These are phyloP conservation scores for Kwoniella dejecticola DNA, from an alignment of 768 basidiomycete species.

Conservation along the genomic window DNA sequence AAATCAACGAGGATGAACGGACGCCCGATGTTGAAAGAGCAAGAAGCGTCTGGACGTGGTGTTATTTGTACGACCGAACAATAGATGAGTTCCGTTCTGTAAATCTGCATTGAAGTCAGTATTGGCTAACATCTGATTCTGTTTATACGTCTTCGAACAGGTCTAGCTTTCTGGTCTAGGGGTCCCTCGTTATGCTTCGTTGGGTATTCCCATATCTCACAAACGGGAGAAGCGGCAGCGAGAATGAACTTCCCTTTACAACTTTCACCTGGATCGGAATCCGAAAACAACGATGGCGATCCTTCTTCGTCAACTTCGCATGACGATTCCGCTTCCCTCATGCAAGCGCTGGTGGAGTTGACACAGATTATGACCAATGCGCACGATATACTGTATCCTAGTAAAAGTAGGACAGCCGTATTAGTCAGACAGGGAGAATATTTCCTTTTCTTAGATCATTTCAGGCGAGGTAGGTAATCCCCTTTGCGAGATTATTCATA, in stretches of 20 bases:
- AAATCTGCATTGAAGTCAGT: background rate
- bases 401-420: conserved; percentile 35
- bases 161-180: conserved; percentile 53
- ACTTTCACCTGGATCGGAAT: conserved; percentile 29
- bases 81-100: conserved; percentile 30
- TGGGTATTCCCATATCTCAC: conserved; percentile 47
- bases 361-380: conserved; percentile 55
- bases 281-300: conserved; percentile 1
- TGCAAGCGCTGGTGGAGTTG: conserved; percentile 46
- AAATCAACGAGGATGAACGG: conserved; percentile 33
- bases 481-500: background rate
- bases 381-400: conserved; percentile 52
- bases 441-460: conserved; percentile 39
- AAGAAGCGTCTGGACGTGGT: conserved; percentile 50
- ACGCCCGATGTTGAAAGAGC: conserved; percentile 37
- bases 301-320: conserved; percentile 5
- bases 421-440: conserved; percentile 48
- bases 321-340: conserved; percentile 41
- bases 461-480: conserved; percentile 29
- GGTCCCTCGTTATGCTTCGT: conserved; percentile 48
- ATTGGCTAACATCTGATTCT: conserved; percentile 7
- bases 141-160: conserved; percentile 44
- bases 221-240: conserved; percentile 50
- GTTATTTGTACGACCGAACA: conserved; percentile 48
- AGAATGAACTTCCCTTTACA: conserved; percentile 47